These are phyloP conservation scores for Chenopodium quinoa DNA, from an alignment of 148 eudicot genomes.

Conservation along the genomic window DNA sequence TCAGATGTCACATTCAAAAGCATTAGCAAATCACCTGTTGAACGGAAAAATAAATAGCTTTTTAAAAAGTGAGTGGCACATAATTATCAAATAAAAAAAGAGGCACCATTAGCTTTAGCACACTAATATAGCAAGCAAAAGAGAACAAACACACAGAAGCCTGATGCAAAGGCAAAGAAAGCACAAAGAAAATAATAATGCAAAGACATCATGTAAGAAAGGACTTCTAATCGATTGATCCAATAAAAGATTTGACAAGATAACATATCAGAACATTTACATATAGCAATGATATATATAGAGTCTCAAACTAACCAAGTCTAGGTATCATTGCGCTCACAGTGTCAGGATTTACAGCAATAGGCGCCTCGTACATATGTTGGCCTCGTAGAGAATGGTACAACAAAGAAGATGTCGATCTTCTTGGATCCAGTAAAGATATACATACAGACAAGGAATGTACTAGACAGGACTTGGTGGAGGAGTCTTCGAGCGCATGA, in stretches of 20 bases:
- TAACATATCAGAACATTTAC: not conserved
- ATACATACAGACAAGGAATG: slow-evolving; percentile 86
- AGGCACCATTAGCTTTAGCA: not conserved
- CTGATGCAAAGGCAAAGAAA: not conserved
- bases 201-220: not conserved
- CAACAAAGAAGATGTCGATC: slow-evolving; percentile 65
- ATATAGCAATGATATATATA: not conserved
- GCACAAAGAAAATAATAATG: too few relatives aligned
- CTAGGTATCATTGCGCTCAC: slow-evolving; percentile 93
- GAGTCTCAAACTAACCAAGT: slow-evolving; percentile 62
- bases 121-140: not conserved
- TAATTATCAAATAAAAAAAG: not conserved
- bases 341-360: slow-evolving; percentile 75
- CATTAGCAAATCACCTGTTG: slow-evolving; percentile 76
- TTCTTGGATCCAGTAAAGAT: slow-evolving; percentile 89
- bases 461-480: slow-evolving; percentile 74
- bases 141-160: not conserved
- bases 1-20: slow-evolving; percentile 84
- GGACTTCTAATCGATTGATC: not conserved
- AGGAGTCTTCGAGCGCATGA: slow-evolving; percentile 79
- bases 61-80: not conserved
- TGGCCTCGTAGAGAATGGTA: slow-evolving; percentile 76
- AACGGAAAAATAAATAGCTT: slow-evolving; percentile 9
- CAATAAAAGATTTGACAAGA: not conserved
- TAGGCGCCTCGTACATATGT: slow-evolving; percentile 73